Conservation (phyloP, 2,329 filamentous ascomycete genomes). For the Rutstroemia sp. region DNA sequence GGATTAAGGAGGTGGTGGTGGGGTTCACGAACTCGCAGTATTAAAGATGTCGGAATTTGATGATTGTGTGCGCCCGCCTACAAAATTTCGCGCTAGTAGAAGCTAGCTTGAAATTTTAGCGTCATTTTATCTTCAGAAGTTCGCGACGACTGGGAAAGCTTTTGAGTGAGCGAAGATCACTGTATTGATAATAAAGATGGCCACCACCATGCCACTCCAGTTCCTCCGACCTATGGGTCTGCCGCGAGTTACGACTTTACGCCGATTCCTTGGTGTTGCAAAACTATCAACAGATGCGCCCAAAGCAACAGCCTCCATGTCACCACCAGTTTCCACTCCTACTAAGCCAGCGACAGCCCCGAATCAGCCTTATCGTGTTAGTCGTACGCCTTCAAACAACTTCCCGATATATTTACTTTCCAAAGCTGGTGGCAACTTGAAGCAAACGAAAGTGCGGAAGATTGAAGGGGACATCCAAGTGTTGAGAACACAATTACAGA, state of each 20-base stretch:
- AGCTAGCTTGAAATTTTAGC: slow-evolving; percentile 9
- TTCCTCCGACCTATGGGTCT: slow-evolving; percentile 29
- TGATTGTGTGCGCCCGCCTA: slow-evolving; percentile 19
- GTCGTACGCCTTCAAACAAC: slow-evolving; percentile 61
- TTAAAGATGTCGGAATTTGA: slow-evolving; percentile 12
- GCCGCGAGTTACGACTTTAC: slow-evolving; percentile 25
- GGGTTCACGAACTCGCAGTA: slow-evolving; percentile 8
- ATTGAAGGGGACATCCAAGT: slow-evolving; percentile 63
- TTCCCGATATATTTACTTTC: slow-evolving; percentile 69
- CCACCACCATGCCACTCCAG: slow-evolving; percentile 20
- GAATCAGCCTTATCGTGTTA: slow-evolving; percentile 43
- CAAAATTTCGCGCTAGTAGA: slow-evolving; percentile 12
- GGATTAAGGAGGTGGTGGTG: slow-evolving; percentile 6
- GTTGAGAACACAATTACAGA: slow-evolving; percentile 56
- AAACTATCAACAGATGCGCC: slow-evolving; percentile 7
- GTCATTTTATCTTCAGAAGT: slow-evolving; percentile 5
- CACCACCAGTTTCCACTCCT: slow-evolving; percentile 4
- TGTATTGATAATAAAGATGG: background rate
- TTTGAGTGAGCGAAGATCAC: background rate
- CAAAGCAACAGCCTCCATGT: slow-evolving; percentile 4
- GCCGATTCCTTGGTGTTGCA: slow-evolving; percentile 22
- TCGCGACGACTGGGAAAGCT: slow-evolving; percentile 1
- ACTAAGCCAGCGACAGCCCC: slow-evolving; percentile 6
- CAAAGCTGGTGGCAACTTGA: slow-evolving; percentile 70
- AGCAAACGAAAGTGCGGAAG: slow-evolving; percentile 69